phyloP scores from a whole-genome alignment of 2,329 filamentous ascomycete genomes.

The Pseudogymnoascus sp. region DNA sequence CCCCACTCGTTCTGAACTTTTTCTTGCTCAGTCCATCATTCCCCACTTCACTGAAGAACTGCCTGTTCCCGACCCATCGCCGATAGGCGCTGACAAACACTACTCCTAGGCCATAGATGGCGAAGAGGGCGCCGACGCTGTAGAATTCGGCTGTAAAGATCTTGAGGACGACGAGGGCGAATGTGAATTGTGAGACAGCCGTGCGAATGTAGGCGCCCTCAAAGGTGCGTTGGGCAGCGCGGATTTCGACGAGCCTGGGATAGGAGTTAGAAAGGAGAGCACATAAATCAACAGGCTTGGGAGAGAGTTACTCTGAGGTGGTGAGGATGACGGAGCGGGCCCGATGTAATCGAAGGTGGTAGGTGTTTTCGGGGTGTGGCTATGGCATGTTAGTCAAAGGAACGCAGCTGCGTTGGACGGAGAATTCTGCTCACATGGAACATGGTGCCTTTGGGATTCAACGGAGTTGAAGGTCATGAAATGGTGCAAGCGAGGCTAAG shows the following conservation, averaged over 20 bases:
- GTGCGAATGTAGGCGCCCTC: conserved; percentile 96
- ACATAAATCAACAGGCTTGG: background rate
- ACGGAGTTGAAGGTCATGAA: background rate
- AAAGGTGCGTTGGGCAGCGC: conserved; percentile 90
- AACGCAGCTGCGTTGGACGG: background rate
- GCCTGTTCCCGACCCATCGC: conserved; percentile 82
- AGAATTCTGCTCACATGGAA: background rate
- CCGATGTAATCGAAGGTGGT: conserved; percentile 73
- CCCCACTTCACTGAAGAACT: conserved; percentile 65
- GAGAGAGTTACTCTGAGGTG: conserved; percentile 47
- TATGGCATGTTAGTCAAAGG: conserved; percentile 25
- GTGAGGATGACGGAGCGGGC: conserved; percentile 78
- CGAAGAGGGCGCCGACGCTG: conserved; percentile 90
- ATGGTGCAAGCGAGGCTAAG: background rate
- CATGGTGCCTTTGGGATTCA: background rate
- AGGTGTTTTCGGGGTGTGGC: conserved; percentile 62
- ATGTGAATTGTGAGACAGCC: conserved; percentile 88
- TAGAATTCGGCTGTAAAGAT: conserved; percentile 98
- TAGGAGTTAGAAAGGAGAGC: background rate
- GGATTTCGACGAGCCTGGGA: conserved; percentile 72
- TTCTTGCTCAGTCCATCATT: conserved; percentile 36
- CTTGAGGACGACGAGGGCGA: conserved; percentile 87
- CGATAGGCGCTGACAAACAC: conserved; percentile 77
- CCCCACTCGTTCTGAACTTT: conserved; percentile 56
- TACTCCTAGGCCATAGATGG: conserved; percentile 80